phyloP scores from a whole-genome alignment of 1,284 basidiomycete species.

The Ceratobasidium theobromae region DNA sequence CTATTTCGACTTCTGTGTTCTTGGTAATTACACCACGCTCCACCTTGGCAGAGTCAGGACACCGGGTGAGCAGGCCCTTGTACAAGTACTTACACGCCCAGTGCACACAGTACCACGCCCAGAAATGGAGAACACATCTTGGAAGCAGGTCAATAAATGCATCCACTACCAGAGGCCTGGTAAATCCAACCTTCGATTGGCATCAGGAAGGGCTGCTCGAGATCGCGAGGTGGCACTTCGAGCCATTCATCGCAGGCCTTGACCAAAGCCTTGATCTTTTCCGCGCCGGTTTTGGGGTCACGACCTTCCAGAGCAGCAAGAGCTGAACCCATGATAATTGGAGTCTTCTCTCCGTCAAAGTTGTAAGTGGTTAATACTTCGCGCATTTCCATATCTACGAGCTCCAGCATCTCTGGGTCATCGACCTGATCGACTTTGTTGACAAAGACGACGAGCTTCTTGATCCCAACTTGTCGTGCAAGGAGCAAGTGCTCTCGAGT shows the following conservation, averaged over 20 bases:
- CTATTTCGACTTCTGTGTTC: slow-evolving; percentile 91
- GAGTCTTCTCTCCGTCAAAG: slow-evolving; percentile 96
- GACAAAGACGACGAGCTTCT: slow-evolving; percentile 98
- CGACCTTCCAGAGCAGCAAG: slow-evolving; percentile 91
- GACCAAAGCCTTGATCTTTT: slow-evolving; percentile 85
- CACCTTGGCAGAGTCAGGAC: slow-evolving; percentile 53
- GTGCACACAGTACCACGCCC: slow-evolving; percentile 98
- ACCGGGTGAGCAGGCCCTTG: not conserved
- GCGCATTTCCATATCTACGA: slow-evolving; percentile 99
- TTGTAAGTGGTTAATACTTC: slow-evolving; percentile 92
- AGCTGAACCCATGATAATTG: slow-evolving; percentile 96
- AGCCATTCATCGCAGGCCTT: slow-evolving; percentile 93
- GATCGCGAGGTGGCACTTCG: slow-evolving; percentile 91
- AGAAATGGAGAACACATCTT: slow-evolving; percentile 96
- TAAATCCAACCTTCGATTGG: slow-evolving; percentile 72
- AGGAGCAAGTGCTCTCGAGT: slow-evolving; percentile 97
- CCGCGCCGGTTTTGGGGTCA: slow-evolving; percentile 73
- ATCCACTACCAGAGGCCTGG: not conserved
- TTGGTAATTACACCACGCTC: slow-evolving; percentile 94
- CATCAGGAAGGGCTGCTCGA: slow-evolving; percentile 98
- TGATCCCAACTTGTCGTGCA: slow-evolving; percentile 97
- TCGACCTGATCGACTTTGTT: slow-evolving; percentile 99
- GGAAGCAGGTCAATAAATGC: slow-evolving; percentile 5
- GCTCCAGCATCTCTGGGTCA: slow-evolving; percentile 98
- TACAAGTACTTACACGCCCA: slow-evolving; percentile 65